Conservation (phyloP, 2,329 filamentous ascomycete species). For the Emergomyces africanus region DNA sequence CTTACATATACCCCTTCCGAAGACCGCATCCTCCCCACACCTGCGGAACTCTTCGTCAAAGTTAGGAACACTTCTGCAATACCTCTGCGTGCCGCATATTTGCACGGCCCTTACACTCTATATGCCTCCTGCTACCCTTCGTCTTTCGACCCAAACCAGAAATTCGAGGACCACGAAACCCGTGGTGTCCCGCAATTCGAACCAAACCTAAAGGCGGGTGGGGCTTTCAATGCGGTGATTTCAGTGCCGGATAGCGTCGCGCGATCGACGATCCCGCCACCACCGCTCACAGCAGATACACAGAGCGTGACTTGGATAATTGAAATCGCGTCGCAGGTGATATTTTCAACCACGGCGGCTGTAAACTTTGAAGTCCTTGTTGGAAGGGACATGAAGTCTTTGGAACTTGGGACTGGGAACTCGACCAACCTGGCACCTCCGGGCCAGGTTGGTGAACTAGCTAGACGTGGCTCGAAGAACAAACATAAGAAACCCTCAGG, state of each 20-base stretch:
- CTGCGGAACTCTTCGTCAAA: conserved; percentile 66
- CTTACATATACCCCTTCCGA: conserved; percentile 81
- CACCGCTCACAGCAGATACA: conserved; percentile 26
- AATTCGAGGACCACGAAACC: conserved; percentile 54
- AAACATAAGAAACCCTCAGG: neutral
- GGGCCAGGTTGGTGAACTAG: conserved; percentile 64
- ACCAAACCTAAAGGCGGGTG: conserved; percentile 90
- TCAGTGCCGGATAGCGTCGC: conserved; percentile 57
- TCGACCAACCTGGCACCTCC: conserved; percentile 44
- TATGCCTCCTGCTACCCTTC: conserved; percentile 77
- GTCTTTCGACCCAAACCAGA: conserved; percentile 69
- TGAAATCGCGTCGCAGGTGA: conserved; percentile 81
- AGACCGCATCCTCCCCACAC: conserved; percentile 82
- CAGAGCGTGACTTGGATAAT: conserved; percentile 72
- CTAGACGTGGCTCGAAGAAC: conserved; percentile 44
- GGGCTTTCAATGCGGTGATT: conserved; percentile 69
- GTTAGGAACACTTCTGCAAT: conserved; percentile 88
- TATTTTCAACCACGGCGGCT: conserved; percentile 80
- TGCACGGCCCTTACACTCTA: conserved; percentile 89
- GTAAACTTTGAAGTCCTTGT: conserved; percentile 82
- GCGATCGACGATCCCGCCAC: conserved; percentile 47
- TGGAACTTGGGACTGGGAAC: conserved; percentile 52
- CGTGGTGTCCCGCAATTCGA: conserved; percentile 84
- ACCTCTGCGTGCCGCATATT: conserved; percentile 83
- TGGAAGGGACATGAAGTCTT: conserved; percentile 70